Conservation (phyloP, 106 monocot species). For the Gastrodia elata region DNA sequence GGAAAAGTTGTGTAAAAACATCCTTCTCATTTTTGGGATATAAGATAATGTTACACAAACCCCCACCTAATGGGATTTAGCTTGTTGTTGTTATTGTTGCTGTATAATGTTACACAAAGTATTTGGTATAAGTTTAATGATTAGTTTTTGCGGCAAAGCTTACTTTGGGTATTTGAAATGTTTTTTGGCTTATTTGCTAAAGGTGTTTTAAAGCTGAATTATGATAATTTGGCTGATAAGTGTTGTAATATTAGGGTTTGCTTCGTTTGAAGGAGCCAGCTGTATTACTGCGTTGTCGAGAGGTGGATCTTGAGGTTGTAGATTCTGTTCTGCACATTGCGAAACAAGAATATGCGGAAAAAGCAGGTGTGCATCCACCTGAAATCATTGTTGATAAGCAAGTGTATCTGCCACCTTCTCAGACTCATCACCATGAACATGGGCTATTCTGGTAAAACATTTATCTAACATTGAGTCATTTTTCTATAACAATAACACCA, state of each 20-base stretch:
- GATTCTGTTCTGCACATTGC: constrained; percentile 50
- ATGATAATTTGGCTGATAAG: neutral
- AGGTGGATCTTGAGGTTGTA: constrained; percentile 50
- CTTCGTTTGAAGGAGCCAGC: constrained; percentile 82
- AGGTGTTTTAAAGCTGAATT: neutral
- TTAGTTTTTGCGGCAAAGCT: neutral
- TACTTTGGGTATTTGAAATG: neutral
- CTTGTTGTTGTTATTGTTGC: no score
- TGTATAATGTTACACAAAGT: neutral
- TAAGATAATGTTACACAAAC: no score
- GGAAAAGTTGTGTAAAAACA: no score
- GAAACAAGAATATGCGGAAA: constrained; percentile 60
- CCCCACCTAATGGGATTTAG: no score
- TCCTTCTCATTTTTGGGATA: no score
- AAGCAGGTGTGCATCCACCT: constrained; percentile 60
- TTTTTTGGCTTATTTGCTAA: neutral
- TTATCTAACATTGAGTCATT: neutral
- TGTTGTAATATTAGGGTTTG: constrained; percentile 48
- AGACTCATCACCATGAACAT: constrained; percentile 38
- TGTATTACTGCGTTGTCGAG: constrained; percentile 70
- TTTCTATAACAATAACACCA: no score
- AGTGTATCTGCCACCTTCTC: constrained; percentile 63
- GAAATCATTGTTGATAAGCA: constrained; percentile 47
- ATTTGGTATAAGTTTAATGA: neutral
- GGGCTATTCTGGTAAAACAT: constrained; percentile 51